phyloP scores from a whole-genome alignment of 352 stramenopile genomes.

The Pythium grandisporangium region DNA sequence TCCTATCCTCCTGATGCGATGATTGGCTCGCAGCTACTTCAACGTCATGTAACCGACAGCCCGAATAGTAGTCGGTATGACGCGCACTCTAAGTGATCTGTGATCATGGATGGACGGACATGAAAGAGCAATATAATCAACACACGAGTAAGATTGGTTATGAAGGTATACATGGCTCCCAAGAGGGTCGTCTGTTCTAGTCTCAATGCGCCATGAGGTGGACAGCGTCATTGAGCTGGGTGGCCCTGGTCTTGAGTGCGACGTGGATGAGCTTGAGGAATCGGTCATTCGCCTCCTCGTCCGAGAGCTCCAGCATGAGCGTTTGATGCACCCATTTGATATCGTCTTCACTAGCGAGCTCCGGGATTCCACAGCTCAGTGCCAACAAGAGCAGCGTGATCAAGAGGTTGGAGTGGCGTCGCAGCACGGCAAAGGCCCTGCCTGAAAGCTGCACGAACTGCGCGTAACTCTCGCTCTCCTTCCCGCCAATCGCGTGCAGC shows the following conservation, averaged over 20 bases:
- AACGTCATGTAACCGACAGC: too few relatives aligned
- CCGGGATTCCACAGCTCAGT: constrained; percentile 71
- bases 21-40: too few relatives aligned
- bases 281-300: constrained; percentile 43
- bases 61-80: too few relatives aligned
- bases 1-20: too few relatives aligned
- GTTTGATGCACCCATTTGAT: constrained; percentile 78
- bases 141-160: too few relatives aligned
- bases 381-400: constrained; percentile 78
- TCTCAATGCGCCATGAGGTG: constrained; percentile 72
- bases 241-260: constrained; percentile 67
- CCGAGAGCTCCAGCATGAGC: constrained; percentile 65
- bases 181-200: too few relatives aligned
- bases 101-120: too few relatives aligned
- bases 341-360: constrained; percentile 53
- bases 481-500: constrained; percentile 75
- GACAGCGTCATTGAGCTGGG: constrained; percentile 76
- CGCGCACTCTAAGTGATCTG: too few relatives aligned
- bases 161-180: too few relatives aligned
- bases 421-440: constrained; percentile 63
- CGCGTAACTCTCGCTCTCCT: constrained; percentile 63
- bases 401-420: constrained; percentile 66
- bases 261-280: constrained; percentile 78
- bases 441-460: constrained; percentile 63
- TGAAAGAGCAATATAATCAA: too few relatives aligned